A percentile compares a stretch with the other conserved stretches of the same genome.
phyloP scores from a whole-genome alignment of 2,329 filamentous ascomycete species.

The Neurospora sp. region DNA sequence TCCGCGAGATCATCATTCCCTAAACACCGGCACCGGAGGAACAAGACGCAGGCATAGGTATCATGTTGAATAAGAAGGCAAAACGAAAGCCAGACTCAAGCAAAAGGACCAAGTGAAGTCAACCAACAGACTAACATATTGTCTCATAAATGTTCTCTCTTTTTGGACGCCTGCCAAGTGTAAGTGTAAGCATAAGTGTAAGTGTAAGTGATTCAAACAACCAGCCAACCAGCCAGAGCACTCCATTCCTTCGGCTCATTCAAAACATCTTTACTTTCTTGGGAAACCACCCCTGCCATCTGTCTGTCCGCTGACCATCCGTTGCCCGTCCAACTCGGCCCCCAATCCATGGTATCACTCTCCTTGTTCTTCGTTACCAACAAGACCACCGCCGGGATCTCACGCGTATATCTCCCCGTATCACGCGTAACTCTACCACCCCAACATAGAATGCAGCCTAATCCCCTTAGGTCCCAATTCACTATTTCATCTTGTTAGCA shows the following conservation, averaged over 20 bases:
- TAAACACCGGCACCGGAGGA: not conserved
- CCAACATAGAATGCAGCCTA: constrained; percentile 43
- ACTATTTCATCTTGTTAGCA: constrained; percentile 22
- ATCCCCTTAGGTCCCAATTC: constrained; percentile 46
- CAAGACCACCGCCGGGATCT: not conserved
- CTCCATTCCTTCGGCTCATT: not conserved
- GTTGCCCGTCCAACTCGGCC: no score
- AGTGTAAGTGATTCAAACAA: not conserved
- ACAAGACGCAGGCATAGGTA: not conserved
- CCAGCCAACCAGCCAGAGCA: not conserved
- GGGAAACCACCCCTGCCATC: no score
- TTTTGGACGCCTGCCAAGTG: not conserved
- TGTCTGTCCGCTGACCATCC: not conserved
- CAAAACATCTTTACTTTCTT: not conserved
- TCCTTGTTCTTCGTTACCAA: not conserved
- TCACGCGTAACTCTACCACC: constrained; percentile 19
- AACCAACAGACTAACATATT: not conserved
- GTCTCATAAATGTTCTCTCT: not conserved
- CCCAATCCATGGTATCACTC: not conserved
- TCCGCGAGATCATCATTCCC: not conserved
- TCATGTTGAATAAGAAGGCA: not conserved
- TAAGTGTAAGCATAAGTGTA: not conserved
- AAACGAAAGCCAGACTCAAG: not conserved
- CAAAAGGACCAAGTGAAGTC: not conserved
- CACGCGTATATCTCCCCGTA: not conserved